Percentiles rank a stretch among this genome's conserved stretches.
Evolutionary conservation across 345 rosid species (phyloP).

Genomic region (Xanthoceras sorbifolium): DNA sequence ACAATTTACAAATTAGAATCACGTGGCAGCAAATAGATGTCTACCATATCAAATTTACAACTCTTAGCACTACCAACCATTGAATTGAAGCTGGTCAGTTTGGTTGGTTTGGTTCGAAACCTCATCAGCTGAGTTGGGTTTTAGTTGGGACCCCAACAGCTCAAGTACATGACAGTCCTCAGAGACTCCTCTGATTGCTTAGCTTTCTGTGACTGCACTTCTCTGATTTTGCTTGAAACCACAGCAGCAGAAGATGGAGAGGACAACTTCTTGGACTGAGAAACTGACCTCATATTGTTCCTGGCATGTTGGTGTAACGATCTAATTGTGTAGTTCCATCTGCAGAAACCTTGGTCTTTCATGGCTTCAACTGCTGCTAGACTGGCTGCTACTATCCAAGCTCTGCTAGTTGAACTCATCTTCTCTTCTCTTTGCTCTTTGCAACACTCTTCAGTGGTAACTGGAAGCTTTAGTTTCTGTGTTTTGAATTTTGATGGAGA

Average conservation of each 20-base stretch:
- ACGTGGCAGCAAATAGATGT: constrained; percentile 20
- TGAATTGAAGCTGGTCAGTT: neutral
- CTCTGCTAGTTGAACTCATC: constrained; percentile 37
- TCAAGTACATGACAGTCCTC: constrained; percentile 56
- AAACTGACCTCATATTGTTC: constrained; percentile 34
- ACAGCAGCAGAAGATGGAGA: constrained; percentile 25
- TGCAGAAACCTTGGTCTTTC: constrained; percentile 63
- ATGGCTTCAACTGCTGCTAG: constrained; percentile 65
- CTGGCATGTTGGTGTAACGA: constrained; percentile 48
- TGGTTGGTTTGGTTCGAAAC: neutral
- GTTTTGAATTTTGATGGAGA: neutral
- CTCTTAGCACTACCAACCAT: neutral
- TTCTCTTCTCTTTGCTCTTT: neutral
- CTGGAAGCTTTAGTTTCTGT: neutral
- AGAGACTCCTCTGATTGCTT: constrained; percentile 48
- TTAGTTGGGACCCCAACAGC: constrained; percentile 42
- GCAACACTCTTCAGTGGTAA: neutral
- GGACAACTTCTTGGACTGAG: constrained; percentile 49
- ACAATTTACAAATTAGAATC: constrained; percentile 3
- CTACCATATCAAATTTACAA: neutral
- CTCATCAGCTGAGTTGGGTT: neutral
- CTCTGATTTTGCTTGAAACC: neutral
- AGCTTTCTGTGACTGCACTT: constrained; percentile 12
- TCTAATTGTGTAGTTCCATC: constrained; percentile 54
- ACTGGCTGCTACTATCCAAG: constrained; percentile 51